Evolutionary conservation across 2,329 filamentous ascomycete genomes (phyloP), one percentile per base, ranked within the genome.

Genomic region (Sphaerulina populicola): DNA sequence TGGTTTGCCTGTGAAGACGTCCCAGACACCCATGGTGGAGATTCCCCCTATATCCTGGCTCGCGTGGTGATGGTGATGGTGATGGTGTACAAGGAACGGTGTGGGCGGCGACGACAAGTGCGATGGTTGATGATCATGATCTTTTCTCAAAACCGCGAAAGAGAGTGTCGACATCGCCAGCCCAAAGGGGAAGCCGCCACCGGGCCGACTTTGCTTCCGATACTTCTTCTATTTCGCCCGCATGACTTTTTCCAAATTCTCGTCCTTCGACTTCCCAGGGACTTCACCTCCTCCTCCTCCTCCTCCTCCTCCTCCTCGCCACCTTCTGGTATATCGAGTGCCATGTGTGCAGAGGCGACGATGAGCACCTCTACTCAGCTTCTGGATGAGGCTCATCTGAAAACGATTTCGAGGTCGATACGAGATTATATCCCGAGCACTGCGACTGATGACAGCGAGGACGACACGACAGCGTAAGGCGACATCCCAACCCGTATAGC

Each of bases 1-100:
- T 44, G 72, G 64, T 64, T 76, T 77, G 55, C 80, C 80, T 36
- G 78, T 77, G 63, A 84, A 71, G 14, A 75, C 73, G 64, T 83
- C 80, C 80, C 77, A 80, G 62, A 80, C 72, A 50, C 75, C 72
- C 77, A 79, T 80, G 9, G 43, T 66, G 56, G 4, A 7, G 6
- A 3, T 6, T 27, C 6, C 23, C 4, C 23, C 23, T 27, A 7
- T 27, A 7, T 27, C 23, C 4, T 27, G 2, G 23, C 31, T 35
- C 2, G 31, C 12, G 38, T 37, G 41, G 52, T 44, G 48, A 29
- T 27, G 39, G 29, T 29, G 41, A 50, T 44, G 48, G 18, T 27
- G 39, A 15, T 29, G 18, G 21, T 33, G 18, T 21, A 15, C 43
- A 39, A 14, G 14, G 14, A 29, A 21, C 33, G 47, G 40, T 29